Evolutionary conservation across 2,329 filamentous ascomycete species (phyloP), one percentile per base, ranked within the genome.

Genomic region (Sordariomycetes sp.): DNA sequence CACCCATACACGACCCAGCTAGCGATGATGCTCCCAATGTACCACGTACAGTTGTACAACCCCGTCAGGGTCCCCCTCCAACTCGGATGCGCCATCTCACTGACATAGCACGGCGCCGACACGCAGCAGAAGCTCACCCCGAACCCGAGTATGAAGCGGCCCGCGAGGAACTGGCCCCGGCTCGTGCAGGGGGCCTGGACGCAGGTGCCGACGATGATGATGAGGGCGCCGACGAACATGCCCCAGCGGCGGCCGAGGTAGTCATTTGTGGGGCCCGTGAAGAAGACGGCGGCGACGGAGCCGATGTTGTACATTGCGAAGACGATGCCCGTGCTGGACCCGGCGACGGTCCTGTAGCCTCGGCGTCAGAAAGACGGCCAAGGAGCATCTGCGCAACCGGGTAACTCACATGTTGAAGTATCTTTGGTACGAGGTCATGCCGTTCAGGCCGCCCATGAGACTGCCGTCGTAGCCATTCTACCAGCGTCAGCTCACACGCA

Each of bases 221-320:
- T 68, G 1, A 72, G 34, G 15, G 76, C 71, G 5, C 78, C 77
- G 4, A 69, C 68, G 56, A 78, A 77, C 76, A 81, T 81, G n/a
- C 78, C 77, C 66, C 72, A 74, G 58, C 77, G 72, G n/a, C 77
- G 70, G 1, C 72, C 77, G 59, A 74, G 74, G 57, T 66, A 70
- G 61, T 80, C 77, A 60, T 77, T 79, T 58, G 75, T 70, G 1
- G 77, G 77, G 1, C 77, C 78, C 0, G 77, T 78, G 61, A 81
- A 76, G 65, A 79, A 76, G 2, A 81, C 74, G 13, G 82, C 80
- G 7, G 79, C 74, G 51, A 85, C 74, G 6, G 77, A 77, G 57
- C 81, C 81, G 61, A 82, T 80, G 61, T 83, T 84, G 65, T 84
- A 83, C 62, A 85, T 76, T 56, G 77, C 77, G 59, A 80, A 80